Percentiles rank a stretch among this genome's conserved stretches.
phyloP scores from a whole-genome alignment of 2,329 filamentous ascomycete genomes.

The Arthrobotrys conoides region DNA sequence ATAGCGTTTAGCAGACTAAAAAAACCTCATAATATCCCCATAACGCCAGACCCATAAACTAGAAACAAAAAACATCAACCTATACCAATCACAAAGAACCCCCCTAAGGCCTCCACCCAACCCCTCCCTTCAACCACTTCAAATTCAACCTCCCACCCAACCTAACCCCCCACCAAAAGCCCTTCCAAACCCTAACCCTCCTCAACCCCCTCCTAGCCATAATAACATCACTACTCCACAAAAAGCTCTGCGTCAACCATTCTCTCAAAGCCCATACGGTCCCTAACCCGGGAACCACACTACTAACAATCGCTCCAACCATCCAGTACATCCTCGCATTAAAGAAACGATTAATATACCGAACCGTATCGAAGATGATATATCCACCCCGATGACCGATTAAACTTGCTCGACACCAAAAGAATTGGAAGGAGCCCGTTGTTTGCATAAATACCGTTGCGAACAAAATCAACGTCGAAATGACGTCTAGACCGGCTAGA shows the following conservation, averaged over 20 bases:
- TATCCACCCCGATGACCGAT: slow-evolving; percentile 68
- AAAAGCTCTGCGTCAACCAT: slow-evolving; percentile 62
- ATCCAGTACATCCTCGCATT: slow-evolving; percentile 62
- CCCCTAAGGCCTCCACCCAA: slow-evolving; percentile 43
- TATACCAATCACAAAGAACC: background rate
- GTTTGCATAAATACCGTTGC: slow-evolving; percentile 68
- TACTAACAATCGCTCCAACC: slow-evolving; percentile 60
- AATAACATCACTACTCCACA: slow-evolving; percentile 57
- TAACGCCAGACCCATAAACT: background rate
- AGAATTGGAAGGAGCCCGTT: slow-evolving; percentile 68
- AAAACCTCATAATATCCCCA: background rate
- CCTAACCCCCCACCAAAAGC: slow-evolving; percentile 53
- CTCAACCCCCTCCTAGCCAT: slow-evolving; percentile 58
- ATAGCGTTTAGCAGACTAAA: no score
- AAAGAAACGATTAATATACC: slow-evolving; percentile 64
- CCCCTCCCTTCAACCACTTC: slow-evolving; percentile 48
- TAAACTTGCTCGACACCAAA: slow-evolving; percentile 67
- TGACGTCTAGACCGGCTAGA: slow-evolving; percentile 66
- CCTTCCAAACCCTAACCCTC: slow-evolving; percentile 60
- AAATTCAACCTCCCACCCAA: slow-evolving; percentile 39
- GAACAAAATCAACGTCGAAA: slow-evolving; percentile 67
- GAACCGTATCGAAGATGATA: slow-evolving; percentile 63
- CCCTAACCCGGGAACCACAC: slow-evolving; percentile 45
- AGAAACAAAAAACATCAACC: background rate
- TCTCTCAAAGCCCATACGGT: slow-evolving; percentile 43